phyloP scores from a whole-genome alignment of 306 rosid genomes.

The Castanea mollissima region DNA sequence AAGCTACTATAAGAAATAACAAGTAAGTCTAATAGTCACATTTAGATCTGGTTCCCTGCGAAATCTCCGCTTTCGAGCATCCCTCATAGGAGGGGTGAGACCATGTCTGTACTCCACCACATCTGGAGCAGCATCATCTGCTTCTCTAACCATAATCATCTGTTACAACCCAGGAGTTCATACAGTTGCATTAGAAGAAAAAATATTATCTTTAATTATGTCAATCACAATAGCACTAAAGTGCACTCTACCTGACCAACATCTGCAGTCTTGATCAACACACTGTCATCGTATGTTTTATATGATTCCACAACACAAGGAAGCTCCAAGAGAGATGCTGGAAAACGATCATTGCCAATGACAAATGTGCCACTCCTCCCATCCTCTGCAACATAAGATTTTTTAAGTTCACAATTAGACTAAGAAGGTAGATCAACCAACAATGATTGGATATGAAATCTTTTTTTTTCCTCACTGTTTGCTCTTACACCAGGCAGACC shows the following conservation, averaged over 20 bases:
- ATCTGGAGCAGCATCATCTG: slow-evolving; percentile 59
- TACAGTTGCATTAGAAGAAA: slow-evolving; percentile 10
- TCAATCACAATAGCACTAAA: background rate
- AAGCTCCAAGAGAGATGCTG: slow-evolving; percentile 83
- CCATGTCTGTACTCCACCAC: slow-evolving; percentile 80
- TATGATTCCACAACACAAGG: slow-evolving; percentile 79
- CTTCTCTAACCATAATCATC: slow-evolving; percentile 77
- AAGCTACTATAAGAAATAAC: too few relatives aligned
- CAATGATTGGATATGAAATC: background rate
- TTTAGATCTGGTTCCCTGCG: slow-evolving; percentile 95
- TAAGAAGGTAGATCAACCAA: background rate
- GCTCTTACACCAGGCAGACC: background rate
- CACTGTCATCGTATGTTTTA: slow-evolving; percentile 81
- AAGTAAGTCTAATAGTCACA: slow-evolving; percentile 28
- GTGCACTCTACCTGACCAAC: slow-evolving; percentile 52
- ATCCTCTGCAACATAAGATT: slow-evolving; percentile 40
- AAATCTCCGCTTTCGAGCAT: slow-evolving; percentile 89
- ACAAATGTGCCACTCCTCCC: slow-evolving; percentile 59
- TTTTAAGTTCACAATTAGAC: slow-evolving; percentile 6
- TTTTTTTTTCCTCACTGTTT: background rate
- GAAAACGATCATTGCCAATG: slow-evolving; percentile 64
- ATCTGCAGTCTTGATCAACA: slow-evolving; percentile 71
- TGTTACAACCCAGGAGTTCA: slow-evolving; percentile 17
- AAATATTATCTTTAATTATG: background rate
- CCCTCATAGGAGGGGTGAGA: slow-evolving; percentile 96